These are phyloP conservation scores for Scleroderma citrinum DNA, from an alignment of 768 basidiomycete species.

Conservation along the genomic window DNA sequence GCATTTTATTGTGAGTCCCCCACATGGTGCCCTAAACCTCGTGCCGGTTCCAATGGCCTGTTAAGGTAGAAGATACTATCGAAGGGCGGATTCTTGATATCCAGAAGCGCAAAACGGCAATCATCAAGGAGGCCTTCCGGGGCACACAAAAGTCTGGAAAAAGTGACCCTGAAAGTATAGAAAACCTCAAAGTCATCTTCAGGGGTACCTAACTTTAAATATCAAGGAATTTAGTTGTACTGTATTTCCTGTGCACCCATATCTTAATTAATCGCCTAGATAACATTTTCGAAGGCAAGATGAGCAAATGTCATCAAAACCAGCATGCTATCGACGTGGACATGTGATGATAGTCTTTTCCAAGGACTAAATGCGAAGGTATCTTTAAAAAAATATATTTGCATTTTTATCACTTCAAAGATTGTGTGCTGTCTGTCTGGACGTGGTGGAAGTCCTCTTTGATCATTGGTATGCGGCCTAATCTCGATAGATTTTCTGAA, in stretches of 20 bases:
- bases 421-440: constrained; percentile 74
- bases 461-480: constrained; percentile 52
- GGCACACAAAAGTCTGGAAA: constrained; percentile 41
- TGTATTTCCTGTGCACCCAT: background rate
- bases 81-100: constrained; percentile 77
- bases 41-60: background rate
- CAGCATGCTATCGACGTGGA: constrained; percentile 50
- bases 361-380: constrained; percentile 27
- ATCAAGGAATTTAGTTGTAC: background rate
- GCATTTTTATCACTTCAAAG: constrained; percentile 55
- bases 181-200: constrained; percentile 56
- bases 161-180: constrained; percentile 63
- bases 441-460: constrained; percentile 66
- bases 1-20: constrained; percentile 65
- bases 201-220: constrained; percentile 1
- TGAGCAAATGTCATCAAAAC: no score
- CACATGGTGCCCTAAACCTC: background rate
- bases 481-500: background rate
- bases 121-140: constrained; percentile 79
- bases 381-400: constrained; percentile 38
- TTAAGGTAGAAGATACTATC: constrained; percentile 65
- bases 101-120: constrained; percentile 82
- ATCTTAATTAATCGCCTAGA: no score
- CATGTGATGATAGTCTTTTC: constrained; percentile 51
- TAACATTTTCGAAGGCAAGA: no score